phyloP scores from a whole-genome alignment of 345 rosid genomes.

The Arabis hirsuta region DNA sequence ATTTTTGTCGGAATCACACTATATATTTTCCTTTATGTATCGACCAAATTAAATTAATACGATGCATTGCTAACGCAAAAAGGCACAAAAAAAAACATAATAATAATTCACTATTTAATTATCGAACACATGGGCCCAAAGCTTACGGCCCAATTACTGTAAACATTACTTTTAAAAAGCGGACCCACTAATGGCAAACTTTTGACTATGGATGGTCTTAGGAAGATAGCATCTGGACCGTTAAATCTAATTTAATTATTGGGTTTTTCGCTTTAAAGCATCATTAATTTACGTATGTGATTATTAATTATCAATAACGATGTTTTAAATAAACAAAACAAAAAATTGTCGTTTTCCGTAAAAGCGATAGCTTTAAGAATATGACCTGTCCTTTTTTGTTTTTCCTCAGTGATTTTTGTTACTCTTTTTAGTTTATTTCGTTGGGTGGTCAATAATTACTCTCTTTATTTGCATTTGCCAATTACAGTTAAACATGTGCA shows the following conservation, averaged over 20 bases:
- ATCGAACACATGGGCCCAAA: slow-evolving; percentile 38
- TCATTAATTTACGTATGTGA: slow-evolving; percentile 39
- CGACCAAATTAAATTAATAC: slow-evolving; percentile 12
- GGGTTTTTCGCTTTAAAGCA: slow-evolving; percentile 28
- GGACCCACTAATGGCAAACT: slow-evolving; percentile 24
- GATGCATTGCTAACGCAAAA: slow-evolving; percentile 10
- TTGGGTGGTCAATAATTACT: slow-evolving; percentile 14
- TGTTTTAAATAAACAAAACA: background rate
- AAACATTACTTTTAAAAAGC: slow-evolving; percentile 12
- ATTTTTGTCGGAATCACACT: no score
- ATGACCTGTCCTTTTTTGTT: slow-evolving; percentile 15
- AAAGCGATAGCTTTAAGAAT: slow-evolving; percentile 20
- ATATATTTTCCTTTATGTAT: background rate
- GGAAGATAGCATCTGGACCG: slow-evolving; percentile 39
- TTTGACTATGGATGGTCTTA: slow-evolving; percentile 31
- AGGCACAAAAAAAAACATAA: slow-evolving; percentile 19
- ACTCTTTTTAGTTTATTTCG: background rate
- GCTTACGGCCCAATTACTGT: slow-evolving; percentile 37
- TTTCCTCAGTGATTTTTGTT: slow-evolving; percentile 16
- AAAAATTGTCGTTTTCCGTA: slow-evolving; percentile 31
- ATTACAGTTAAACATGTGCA: slow-evolving; percentile 1
- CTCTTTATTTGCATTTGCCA: slow-evolving; percentile 7
- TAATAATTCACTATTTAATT: slow-evolving; percentile 12
- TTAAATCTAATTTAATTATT: slow-evolving; percentile 26
- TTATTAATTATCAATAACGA: slow-evolving; percentile 33